Evolutionary conservation across 345 rosid species (phyloP).

Genomic region (Brassica cretica): DNA sequence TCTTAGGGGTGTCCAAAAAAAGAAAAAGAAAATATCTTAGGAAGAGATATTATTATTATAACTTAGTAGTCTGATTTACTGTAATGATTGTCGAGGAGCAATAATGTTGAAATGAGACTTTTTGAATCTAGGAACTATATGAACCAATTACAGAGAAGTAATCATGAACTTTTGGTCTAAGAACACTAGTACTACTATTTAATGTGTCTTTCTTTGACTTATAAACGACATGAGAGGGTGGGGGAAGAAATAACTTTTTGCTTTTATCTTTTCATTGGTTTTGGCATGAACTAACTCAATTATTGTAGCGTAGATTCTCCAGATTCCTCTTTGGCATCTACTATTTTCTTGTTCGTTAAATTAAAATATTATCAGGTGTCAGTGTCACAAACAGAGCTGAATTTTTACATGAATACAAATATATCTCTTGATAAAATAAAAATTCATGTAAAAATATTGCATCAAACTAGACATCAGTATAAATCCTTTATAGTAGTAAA

Average conservation of each 20-base stretch:
- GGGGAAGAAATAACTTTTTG: neutral
- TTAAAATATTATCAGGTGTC: neutral
- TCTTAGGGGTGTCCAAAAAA: neutral
- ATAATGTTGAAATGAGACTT: slow-evolving; percentile 27
- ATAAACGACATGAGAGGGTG: neutral
- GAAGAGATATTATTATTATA: neutral
- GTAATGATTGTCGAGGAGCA: slow-evolving; percentile 26
- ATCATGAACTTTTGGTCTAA: slow-evolving; percentile 19
- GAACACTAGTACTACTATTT: neutral
- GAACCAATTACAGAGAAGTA: slow-evolving; percentile 15
- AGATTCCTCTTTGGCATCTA: slow-evolving; percentile 14
- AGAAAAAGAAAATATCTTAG: slow-evolving; percentile 19
- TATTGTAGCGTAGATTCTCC: slow-evolving; percentile 4
- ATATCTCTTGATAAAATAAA: neutral
- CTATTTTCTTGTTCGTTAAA: neutral
- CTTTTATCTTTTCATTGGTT: slow-evolving; percentile 24
- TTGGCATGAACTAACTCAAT: slow-evolving; percentile 18
- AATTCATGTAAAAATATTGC: neutral
- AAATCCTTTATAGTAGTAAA: neutral
- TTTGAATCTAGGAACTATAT: slow-evolving; percentile 20
- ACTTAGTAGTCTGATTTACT: neutral
- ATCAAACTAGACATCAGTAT: neutral
- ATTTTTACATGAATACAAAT: neutral
- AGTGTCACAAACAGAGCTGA: neutral
- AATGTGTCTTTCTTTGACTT: slow-evolving; percentile 30